Evolutionary conservation across 106 monocot genomes (phyloP), one percentile per base, ranked within the genome.

Genomic region (Dactylorhiza incarnata): DNA sequence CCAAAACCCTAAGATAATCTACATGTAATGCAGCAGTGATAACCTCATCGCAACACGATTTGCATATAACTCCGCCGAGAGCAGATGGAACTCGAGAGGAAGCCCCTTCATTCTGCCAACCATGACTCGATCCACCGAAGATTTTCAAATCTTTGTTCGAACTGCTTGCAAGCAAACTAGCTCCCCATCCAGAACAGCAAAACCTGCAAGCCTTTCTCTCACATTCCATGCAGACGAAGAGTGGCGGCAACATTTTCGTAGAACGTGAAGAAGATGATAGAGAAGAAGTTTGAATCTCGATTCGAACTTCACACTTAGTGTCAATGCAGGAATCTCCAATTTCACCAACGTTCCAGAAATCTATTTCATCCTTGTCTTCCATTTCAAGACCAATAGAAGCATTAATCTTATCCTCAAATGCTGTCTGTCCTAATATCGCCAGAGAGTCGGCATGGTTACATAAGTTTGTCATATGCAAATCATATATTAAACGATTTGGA

Each of bases 161-260:
- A 81, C 75, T 78, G 45, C 55, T 86, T 13, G 80, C 45, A 24
- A 99, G 78, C 63, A 92, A 78, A 78, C 23, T 76, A 67, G 94
- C 99, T 76, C 94, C 99, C 80, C 81, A 92, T 45, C 99, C 99
- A 77, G 92, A 94, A 88, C 91, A 94, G 69, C 99, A 94, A 81
- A 78, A 76, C 79, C 78, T 92, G 79, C 99, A 99, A 73, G 85
- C 79, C 78, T 76, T 92, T 81, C 78, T 88, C 81, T 77, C 71
- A 78, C 99, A 99, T 45, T 84, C 75, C 51, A 79, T 82, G 68
- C 99, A 99, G 23, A 83, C 78, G 45, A 89, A 49, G 76, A 89
- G 71, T 74, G 59, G 26, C 43, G 79, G 68, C n/a, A 54, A 68
- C 47, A 9, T 82, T 72, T 73, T 77, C 72, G 59, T 76, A 44